These are phyloP conservation scores for Fusarium compactum DNA, from an alignment of 2,329 filamentous ascomycete genomes.

Conservation along the genomic window DNA sequence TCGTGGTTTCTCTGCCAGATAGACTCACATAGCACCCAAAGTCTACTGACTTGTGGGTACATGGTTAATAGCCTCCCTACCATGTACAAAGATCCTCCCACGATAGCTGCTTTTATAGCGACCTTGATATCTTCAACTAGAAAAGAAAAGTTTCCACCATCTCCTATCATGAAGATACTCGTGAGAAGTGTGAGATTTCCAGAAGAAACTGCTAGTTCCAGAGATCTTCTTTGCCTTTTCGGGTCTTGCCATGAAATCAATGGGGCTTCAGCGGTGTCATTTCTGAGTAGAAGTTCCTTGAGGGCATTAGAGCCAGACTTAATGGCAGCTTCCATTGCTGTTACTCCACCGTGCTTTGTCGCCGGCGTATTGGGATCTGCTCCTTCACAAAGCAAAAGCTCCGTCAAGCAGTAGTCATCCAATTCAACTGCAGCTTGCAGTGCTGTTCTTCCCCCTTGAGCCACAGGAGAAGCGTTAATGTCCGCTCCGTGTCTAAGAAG, in stretches of 20 bases:
- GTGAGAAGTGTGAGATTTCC: not conserved
- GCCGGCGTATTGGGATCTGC: not conserved
- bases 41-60: not conserved
- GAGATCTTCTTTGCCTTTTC: not conserved
- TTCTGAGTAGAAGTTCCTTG: too few species aligned
- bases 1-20: not conserved
- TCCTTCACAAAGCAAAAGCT: accelerated
- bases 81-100: accelerated
- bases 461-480: not conserved
- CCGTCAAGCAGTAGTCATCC: accelerated
- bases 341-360: accelerated
- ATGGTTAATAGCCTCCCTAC: not conserved
- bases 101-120: not conserved
- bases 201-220: not conserved
- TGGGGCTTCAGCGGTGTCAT: too few species aligned
- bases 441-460: not conserved
- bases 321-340: not conserved
- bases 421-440: not conserved
- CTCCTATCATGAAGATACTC: not conserved
- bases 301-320: not conserved
- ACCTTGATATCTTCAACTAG: not conserved
- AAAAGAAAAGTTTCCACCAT: accelerated
- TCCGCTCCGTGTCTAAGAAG: not conserved
- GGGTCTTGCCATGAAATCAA: too few species aligned
- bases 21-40: not conserved